Evolutionary conservation across 345 rosid genomes (phyloP).

Genomic region (Abelmoschus esculentus): DNA sequence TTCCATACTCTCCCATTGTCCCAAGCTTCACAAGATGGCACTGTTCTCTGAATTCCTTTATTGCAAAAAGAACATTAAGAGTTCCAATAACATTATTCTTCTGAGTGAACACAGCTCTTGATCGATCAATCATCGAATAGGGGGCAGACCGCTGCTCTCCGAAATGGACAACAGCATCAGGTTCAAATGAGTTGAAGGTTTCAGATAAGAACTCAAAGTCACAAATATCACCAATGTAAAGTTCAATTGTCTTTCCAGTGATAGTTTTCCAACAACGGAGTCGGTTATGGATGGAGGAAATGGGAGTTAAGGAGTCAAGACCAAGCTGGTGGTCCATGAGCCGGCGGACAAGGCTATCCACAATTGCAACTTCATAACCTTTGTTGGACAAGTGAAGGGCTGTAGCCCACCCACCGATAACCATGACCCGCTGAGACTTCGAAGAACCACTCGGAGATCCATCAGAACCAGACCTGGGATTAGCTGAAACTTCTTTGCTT

Average conservation of each 20-base stretch:
- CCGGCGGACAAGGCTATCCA: constrained; percentile 80
- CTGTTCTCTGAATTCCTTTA: constrained; percentile 77
- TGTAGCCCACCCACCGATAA: constrained; percentile 99
- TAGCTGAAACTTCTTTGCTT: constrained; percentile 49
- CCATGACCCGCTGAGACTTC: constrained; percentile 68
- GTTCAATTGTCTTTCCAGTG: constrained; percentile 75
- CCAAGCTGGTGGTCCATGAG: constrained; percentile 92
- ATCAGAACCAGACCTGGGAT: constrained; percentile 29
- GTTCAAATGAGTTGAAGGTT: constrained; percentile 74
- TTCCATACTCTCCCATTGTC: constrained; percentile 98
- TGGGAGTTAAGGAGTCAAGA: constrained; percentile 81
- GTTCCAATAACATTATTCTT: constrained; percentile 95
- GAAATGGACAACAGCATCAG: constrained; percentile 88
- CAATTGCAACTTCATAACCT: constrained; percentile 78
- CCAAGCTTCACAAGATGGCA: constrained; percentile 96
- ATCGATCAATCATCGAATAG: constrained; percentile 93
- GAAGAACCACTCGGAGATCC: constrained; percentile 30
- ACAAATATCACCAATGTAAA: constrained; percentile 81
- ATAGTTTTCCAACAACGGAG: constrained; percentile 78
- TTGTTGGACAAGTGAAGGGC: constrained; percentile 85
- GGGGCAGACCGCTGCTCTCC: constrained; percentile 98
- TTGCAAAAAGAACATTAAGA: constrained; percentile 86
- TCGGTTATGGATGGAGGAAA: constrained; percentile 74
- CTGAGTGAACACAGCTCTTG: constrained; percentile 85
- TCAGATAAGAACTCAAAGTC: constrained; percentile 89